Evolutionary conservation across 148 eudicot genomes (phyloP).

Genomic region (Rhododendron simsii): DNA sequence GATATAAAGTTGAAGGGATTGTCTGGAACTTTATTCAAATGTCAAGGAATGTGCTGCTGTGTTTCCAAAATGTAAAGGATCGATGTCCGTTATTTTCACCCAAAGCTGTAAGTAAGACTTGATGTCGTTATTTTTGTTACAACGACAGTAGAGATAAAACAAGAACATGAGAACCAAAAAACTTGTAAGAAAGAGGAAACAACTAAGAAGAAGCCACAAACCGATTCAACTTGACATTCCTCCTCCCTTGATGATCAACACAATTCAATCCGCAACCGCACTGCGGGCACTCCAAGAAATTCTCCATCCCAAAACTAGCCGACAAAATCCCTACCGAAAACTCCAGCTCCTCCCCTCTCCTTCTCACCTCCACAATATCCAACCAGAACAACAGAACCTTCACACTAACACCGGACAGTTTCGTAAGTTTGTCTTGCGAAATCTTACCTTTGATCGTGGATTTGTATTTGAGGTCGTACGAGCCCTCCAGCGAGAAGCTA

Average conservation of each 20-base stretch:
- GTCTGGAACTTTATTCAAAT: background rate
- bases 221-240: background rate
- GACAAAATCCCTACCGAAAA: constrained; percentile 59
- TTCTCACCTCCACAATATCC: constrained; percentile 38
- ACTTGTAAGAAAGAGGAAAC: background rate
- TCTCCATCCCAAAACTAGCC: constrained; percentile 36
- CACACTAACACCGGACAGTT: constrained; percentile 42
- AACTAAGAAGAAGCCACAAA: constrained; percentile 6
- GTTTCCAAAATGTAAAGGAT: background rate
- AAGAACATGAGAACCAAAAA: background rate
- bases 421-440: constrained; percentile 16
- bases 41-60: background rate
- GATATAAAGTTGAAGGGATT: too few relatives aligned
- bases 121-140: too few relatives aligned
- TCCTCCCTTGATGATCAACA: background rate
- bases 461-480: constrained; percentile 44
- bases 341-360: constrained; percentile 29
- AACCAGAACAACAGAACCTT: constrained; percentile 50
- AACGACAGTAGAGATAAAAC: background rate
- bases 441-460: constrained; percentile 34
- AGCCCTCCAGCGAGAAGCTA: constrained; percentile 37
- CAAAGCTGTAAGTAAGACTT: too few relatives aligned
- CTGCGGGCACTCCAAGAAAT: constrained; percentile 39
- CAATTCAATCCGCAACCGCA: constrained; percentile 66
- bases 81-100: too few relatives aligned